Percentiles rank a stretch among this genome's conserved stretches.
phyloP scores from a whole-genome alignment of 2,329 filamentous ascomycete species.

The Fusarium bactridioides region DNA sequence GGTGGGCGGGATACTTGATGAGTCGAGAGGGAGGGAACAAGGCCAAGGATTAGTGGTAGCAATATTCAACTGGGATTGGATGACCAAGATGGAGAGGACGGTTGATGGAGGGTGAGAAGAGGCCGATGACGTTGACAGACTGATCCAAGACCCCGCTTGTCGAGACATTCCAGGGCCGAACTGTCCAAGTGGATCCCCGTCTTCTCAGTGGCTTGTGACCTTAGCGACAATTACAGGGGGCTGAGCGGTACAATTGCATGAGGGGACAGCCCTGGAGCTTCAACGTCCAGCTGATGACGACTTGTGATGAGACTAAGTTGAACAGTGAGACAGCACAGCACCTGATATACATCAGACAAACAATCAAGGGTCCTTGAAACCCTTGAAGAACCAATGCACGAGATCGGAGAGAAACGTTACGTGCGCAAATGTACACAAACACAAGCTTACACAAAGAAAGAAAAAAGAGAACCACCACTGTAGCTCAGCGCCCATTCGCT shows the following conservation, averaged over 20 bases:
- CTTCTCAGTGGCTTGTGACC: constrained; percentile 33
- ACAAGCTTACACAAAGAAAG: constrained; percentile 6
- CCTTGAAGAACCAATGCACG: background rate
- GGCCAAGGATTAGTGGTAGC: constrained; percentile 19
- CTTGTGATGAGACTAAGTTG: constrained; percentile 31
- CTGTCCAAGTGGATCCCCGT: constrained; percentile 12
- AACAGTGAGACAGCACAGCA: constrained; percentile 15
- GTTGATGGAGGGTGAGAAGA: constrained; percentile 25
- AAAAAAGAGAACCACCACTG: background rate
- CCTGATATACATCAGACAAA: constrained; percentile 4
- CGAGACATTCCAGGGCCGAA: constrained; percentile 34
- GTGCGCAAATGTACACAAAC: background rate
- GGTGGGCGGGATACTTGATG: constrained; percentile 38
- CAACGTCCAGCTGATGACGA: constrained; percentile 31
- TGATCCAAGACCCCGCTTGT: constrained; percentile 31
- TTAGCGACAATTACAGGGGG: constrained; percentile 20
- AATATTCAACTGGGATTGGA: constrained; percentile 26
- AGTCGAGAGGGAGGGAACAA: constrained; percentile 14
- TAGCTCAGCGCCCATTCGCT: background rate
- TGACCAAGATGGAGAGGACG: constrained; percentile 17
- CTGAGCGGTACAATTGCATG: constrained; percentile 13
- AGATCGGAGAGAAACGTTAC: constrained; percentile 18
- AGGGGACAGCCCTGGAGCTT: constrained; percentile 5
- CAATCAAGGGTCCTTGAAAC: background rate
- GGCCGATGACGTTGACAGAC: constrained; percentile 42